Evolutionary conservation across 441 rosid genomes (phyloP), one percentile per base, ranked within the genome.

Genomic region (Isatis lusitanica): DNA sequence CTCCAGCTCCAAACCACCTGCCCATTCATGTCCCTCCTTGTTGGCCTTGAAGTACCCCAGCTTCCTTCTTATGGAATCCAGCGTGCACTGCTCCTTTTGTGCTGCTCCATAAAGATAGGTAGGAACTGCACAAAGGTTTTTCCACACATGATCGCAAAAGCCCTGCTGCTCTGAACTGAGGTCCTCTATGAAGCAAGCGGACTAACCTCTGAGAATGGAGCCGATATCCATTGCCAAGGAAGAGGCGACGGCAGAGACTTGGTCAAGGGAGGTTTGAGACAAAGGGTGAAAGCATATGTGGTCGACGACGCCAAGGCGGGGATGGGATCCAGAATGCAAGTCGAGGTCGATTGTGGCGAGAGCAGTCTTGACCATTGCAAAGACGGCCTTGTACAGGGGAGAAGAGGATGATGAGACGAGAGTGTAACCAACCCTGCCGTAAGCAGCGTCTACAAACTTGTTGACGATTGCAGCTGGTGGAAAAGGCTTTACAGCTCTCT

Each of bases 291-390:
- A 90, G 79, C 98, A 92, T 66, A 90, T 81, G 69, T 94, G 97
- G 64, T 94, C 98, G 43, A 94, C 94, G 44, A 94, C 97, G 67
- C 97, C 97, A 73, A 92, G 94, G 18, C 96, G 84, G 26, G 97
- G 97, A 85, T 90, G 98, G 68, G 85, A 88, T 58, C 97, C 98
- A 60, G 64, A 74, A 59, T 92, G 98, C 64, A 68, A 80, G 82
- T 81, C 87, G 39, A 92, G 82, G 57, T 84, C 83, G 57, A 92
- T 86, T 4, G 83, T 75, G 63, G 85, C 86, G 39, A 89, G 83
- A 63, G 98, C 94, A 74, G 90, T 83, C 80, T 86, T 85, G 73
- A 92, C 90, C 90, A 92, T 90, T 18, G 98, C 83, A 82, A 90
- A 79, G 28, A 82, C 90, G 5, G 87, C 82, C 63, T 64, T 63